phyloP scores from a whole-genome alignment of 1,139 yeast species.

The Candida sp. region DNA sequence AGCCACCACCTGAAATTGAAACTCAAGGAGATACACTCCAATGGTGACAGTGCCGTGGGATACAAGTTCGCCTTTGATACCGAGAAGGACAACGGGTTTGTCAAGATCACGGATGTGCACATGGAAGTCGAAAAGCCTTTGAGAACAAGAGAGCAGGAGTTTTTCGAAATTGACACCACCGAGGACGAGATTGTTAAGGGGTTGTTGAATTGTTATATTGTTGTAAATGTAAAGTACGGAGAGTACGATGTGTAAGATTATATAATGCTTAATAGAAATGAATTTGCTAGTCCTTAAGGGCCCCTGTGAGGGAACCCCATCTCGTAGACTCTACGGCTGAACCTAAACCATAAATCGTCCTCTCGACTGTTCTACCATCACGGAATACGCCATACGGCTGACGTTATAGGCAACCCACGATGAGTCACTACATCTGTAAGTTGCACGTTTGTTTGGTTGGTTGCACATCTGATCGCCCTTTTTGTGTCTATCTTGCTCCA shows the following conservation, averaged over 20 bases:
- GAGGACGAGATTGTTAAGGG: slow-evolving; percentile 1
- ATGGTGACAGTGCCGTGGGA: neutral
- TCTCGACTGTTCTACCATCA: neutral
- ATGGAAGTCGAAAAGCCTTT: neutral
- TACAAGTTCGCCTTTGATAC: neutral
- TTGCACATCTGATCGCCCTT: neutral
- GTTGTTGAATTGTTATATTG: slow-evolving; percentile 14
- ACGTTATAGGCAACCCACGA: neutral
- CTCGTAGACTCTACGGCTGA: too few relatives aligned
- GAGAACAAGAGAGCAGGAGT: slow-evolving; percentile 4
- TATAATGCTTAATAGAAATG: neutral
- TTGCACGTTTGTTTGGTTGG: neutral
- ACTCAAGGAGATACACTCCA: neutral
- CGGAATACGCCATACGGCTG: neutral
- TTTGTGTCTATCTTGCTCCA: neutral
- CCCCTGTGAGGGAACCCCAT: too few relatives aligned
- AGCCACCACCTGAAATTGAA: slow-evolving; percentile 16
- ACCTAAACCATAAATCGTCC: too few relatives aligned
- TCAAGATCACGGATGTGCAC: neutral
- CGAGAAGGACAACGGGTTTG: slow-evolving; percentile 1
- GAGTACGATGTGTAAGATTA: neutral
- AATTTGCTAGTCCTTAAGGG: too few relatives aligned
- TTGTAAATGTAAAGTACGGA: slow-evolving; percentile 10
- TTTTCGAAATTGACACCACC: neutral
- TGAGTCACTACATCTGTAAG: neutral